Evolutionary conservation across 2,329 filamentous ascomycete species (phyloP).

Genomic region (Apiospora saccharicola): DNA sequence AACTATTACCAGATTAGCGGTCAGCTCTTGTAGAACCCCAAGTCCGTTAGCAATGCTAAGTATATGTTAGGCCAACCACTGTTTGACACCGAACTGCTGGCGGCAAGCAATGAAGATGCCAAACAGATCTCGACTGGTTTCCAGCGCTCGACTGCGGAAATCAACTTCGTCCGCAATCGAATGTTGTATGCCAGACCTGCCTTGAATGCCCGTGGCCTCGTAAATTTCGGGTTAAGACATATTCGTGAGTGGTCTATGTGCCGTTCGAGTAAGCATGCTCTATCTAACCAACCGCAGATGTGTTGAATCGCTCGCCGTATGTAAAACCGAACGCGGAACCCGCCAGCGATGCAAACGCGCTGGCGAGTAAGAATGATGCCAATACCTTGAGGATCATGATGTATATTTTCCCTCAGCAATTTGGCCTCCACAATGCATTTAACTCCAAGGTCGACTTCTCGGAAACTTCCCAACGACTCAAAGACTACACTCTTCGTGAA

Average conservation of each 20-base stretch:
- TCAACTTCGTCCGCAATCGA: constrained; percentile 79
- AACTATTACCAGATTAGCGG: constrained; percentile 85
- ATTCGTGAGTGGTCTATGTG: constrained; percentile 69
- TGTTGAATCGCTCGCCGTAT: constrained; percentile 74
- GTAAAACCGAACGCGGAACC: constrained; percentile 28
- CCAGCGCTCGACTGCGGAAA: constrained; percentile 58
- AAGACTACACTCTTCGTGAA: constrained; percentile 87
- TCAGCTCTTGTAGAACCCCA: constrained; percentile 44
- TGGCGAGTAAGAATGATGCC: constrained; percentile 45
- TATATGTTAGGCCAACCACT: constrained; percentile 55
- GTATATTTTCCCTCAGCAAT: constrained; percentile 93
- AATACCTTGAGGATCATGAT: constrained; percentile 80
- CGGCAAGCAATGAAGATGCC: constrained; percentile 4
- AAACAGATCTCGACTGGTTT: constrained; percentile 23
- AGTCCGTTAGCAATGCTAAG: constrained; percentile 25
- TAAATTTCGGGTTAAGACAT: constrained; percentile 79
- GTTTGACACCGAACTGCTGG: constrained; percentile 51
- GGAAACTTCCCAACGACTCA: constrained; percentile 76
- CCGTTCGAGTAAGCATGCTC: neutral
- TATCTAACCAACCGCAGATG: constrained; percentile 63
- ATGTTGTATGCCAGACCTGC: constrained; percentile 85
- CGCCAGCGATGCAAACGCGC: constrained; percentile 19
- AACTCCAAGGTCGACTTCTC: constrained; percentile 69
- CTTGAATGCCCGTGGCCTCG: constrained; percentile 70
- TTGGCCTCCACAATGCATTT: constrained; percentile 92